Evolutionary conservation across 768 basidiomycete species (phyloP).

Genomic region (Mycena amicta): DNA sequence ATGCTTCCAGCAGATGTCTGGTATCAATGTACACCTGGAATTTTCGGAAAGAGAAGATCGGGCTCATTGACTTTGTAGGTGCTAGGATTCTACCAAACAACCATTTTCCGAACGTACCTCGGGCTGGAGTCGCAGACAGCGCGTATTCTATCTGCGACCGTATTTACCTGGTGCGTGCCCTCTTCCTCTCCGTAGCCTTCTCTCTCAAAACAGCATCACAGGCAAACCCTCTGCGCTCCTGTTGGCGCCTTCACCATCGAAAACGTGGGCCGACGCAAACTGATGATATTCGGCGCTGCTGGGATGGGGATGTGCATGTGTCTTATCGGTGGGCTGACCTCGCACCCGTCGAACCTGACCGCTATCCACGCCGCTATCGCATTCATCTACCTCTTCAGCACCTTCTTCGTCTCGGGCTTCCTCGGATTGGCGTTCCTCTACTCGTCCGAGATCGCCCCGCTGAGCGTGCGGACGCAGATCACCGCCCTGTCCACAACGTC

Average conservation of each 20-base stretch:
- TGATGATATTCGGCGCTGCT: slow-evolving; percentile 20
- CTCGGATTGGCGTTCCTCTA: slow-evolving; percentile 25
- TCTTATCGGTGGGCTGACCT: slow-evolving; percentile 13
- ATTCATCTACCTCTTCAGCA: slow-evolving; percentile 22
- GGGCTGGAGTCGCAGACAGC: slow-evolving; percentile 14
- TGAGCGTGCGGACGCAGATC: slow-evolving; percentile 21
- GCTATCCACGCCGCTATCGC: slow-evolving; percentile 22
- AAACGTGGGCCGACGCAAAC: slow-evolving; percentile 17
- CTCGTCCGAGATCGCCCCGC: slow-evolving; percentile 19
- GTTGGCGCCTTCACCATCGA: slow-evolving; percentile 23
- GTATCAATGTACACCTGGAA: too few relatives aligned
- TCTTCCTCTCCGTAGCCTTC: not conserved
- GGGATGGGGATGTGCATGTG: slow-evolving; percentile 24
- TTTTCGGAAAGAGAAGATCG: too few relatives aligned
- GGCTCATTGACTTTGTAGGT: too few relatives aligned
- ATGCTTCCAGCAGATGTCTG: slow-evolving; percentile 23
- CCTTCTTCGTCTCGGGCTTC: slow-evolving; percentile 21
- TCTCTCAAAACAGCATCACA: not conserved
- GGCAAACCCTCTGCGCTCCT: slow-evolving; percentile 21
- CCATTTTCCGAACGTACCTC: slow-evolving; percentile 18
- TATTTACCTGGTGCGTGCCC: slow-evolving; percentile 16
- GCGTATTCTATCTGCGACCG: slow-evolving; percentile 16
- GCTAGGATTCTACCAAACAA: slow-evolving; percentile 21
- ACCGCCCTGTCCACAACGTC: slow-evolving; percentile 21
- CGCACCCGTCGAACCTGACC: slow-evolving; percentile 12